A percentile compares a stretch with the other conserved stretches of the same genome.
These are phyloP conservation scores for Tolypocladium amazonense DNA, from an alignment of 2,329 filamentous ascomycete genomes.

Conservation along the genomic window DNA sequence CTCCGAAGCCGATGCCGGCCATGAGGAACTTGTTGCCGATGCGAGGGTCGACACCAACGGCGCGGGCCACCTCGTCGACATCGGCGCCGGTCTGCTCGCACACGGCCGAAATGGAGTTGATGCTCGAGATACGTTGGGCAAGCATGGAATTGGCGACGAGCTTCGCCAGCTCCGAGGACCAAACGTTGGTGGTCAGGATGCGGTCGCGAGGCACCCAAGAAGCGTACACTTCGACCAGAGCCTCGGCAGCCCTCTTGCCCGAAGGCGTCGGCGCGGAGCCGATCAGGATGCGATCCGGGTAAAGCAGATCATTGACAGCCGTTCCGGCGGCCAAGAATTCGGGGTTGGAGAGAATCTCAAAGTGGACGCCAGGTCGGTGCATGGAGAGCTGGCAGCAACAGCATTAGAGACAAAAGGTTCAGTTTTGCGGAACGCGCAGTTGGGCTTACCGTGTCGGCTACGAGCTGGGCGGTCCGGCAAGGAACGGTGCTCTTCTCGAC, in stretches of 20 bases:
- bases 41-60: slow-evolving; percentile 58
- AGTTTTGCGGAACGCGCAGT: neutral
- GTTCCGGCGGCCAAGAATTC: slow-evolving; percentile 74
- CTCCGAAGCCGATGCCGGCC: slow-evolving; percentile 68
- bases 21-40: slow-evolving; percentile 66
- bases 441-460: slow-evolving; percentile 52
- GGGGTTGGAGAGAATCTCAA: slow-evolving; percentile 71
- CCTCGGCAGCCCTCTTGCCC: slow-evolving; percentile 51
- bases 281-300: slow-evolving; percentile 66
- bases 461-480: slow-evolving; percentile 60
- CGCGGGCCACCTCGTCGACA: slow-evolving; percentile 59
- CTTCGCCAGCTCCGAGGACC: slow-evolving; percentile 71
- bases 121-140: slow-evolving; percentile 69
- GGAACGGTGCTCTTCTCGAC: slow-evolving; percentile 79
- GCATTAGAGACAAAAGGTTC: neutral
- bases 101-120: slow-evolving; percentile 72
- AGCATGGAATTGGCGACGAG: slow-evolving; percentile 72
- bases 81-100: slow-evolving; percentile 69
- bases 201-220: slow-evolving; percentile 57
- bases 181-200: slow-evolving; percentile 64
- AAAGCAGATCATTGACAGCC: slow-evolving; percentile 58
- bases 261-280: slow-evolving; percentile 52
- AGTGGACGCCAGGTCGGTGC: slow-evolving; percentile 52
- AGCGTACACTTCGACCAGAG: slow-evolving; percentile 55
- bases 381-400: slow-evolving; percentile 33